Base-by-base conservation (phyloP, 2,329 filamentous ascomycete species). In the Hortaea werneckii region DNA sequence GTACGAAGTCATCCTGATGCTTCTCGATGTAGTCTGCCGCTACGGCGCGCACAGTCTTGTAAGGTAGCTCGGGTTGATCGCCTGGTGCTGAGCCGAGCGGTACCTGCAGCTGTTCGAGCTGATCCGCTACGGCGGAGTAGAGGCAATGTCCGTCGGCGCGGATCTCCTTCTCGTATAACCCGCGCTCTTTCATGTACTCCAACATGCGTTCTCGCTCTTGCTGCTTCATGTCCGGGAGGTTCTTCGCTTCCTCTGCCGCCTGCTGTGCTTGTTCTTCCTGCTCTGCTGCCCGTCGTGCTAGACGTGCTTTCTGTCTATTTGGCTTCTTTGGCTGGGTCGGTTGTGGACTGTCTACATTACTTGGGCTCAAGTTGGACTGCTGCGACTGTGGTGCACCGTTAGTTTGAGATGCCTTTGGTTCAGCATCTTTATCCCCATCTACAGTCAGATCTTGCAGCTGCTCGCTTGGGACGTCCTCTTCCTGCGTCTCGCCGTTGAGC, bases 121-220 rank as follows among this genome's bases (percentile, higher is more conserved):
- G 88, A 63, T 92, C 87, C 27, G 90, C 89, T 42, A 96, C 77
- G 0, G 92, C 88, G 11, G 87, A 85, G 67, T 96, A 98, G 11
- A 98, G 71, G 62, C 92, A 98, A 68, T 98, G 92, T 0, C 92
- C 92, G 66, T 98, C 90, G 0, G 92, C 87, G 35, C 77, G 77
- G 47, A 98, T 88, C 48, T 87, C 80, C 56, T 85, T 77, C 69
- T 95, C 86, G 13, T 70, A 71, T 11, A 96, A 74, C 0, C 73
- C 73, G 47, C 83, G 69, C 39, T 73, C 69, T 44, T 72, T 67
- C 62, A 95, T 83, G 37, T 78, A 77, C 28, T 71, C 70, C 47
- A 77, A 71, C 80, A 98, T 89, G 40, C 77, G 75, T 43, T 76
- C 71, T 55, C 79, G 75, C 69, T 95, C 88, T 43, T 77, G 68